phyloP scores from a whole-genome alignment of 176 grass and related monocot species.

The Raddia guianensis region DNA sequence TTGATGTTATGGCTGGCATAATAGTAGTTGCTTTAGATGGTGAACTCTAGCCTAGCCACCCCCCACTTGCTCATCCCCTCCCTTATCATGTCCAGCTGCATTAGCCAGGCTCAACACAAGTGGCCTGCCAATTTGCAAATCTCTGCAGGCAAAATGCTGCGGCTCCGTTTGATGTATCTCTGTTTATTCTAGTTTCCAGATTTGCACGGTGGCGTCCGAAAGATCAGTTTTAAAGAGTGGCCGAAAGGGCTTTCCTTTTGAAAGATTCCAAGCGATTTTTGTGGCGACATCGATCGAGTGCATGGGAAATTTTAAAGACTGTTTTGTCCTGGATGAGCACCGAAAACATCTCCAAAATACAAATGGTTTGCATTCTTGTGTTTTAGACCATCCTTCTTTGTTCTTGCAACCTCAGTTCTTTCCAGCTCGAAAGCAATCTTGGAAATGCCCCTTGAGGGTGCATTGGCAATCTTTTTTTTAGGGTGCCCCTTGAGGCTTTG shows the following conservation, averaged over 20 bases:
- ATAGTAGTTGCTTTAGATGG: slow-evolving; percentile 32
- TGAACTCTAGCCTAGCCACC: too few relatives aligned
- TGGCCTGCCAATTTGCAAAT: slow-evolving; percentile 37
- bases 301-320: neutral
- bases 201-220: neutral
- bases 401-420: neutral
- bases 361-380: neutral
- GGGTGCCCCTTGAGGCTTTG: too few relatives aligned
- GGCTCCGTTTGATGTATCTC: neutral
- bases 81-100: slow-evolving; percentile 39
- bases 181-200: neutral
- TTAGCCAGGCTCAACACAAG: slow-evolving; percentile 41
- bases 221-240: neutral
- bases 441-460: neutral
- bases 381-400: neutral
- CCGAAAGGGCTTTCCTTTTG: neutral
- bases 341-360: neutral
- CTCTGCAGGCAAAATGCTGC: neutral
- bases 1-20: slow-evolving; percentile 42
- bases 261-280: neutral
- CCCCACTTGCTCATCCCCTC: slow-evolving; percentile 29
- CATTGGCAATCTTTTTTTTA: neutral
- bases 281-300: neutral
- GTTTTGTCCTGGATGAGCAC: neutral
- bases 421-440: neutral